Conservation (phyloP, 257 asterid species). For the Nicotiana tabacum region DNA sequence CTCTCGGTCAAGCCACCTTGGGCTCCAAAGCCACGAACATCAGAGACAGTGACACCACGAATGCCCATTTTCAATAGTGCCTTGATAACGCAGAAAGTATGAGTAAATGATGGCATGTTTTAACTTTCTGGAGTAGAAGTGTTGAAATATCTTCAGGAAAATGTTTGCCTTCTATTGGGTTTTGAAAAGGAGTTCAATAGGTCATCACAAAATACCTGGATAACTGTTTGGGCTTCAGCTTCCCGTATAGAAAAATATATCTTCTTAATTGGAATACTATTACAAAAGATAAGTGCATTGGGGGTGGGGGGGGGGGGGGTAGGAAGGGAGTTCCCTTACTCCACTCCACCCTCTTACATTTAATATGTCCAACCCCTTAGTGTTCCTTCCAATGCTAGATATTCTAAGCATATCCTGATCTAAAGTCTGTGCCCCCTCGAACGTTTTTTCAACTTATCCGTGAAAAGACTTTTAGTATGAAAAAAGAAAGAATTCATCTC, state of each 20-base stretch:
- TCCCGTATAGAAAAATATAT: too few relatives aligned
- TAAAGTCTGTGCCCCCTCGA: background rate
- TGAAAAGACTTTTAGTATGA: background rate
- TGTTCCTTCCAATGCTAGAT: background rate
- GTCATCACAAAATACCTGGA: background rate
- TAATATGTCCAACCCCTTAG: background rate
- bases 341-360: background rate
- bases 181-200: background rate
- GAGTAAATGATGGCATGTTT: background rate
- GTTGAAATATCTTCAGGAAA: background rate
- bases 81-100: constrained; percentile 32
- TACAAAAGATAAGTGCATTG: too few relatives aligned
- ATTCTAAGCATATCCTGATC: background rate
- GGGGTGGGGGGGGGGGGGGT: background rate
- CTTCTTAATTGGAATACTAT: too few relatives aligned
- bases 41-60: constrained; percentile 94
- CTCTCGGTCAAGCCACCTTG: constrained; percentile 94
- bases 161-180: background rate
- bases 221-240: background rate
- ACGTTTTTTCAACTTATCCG: background rate
- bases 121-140: background rate
- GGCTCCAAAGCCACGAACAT: constrained; percentile 94
- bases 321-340: background rate
- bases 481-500: background rate
- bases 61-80: constrained; percentile 86